A percentile compares a stretch with the other conserved stretches of the same genome.
These are phyloP conservation scores for Udeniomyces megalosporus DNA, from an alignment of 768 basidiomycete species.

Conservation along the genomic window DNA sequence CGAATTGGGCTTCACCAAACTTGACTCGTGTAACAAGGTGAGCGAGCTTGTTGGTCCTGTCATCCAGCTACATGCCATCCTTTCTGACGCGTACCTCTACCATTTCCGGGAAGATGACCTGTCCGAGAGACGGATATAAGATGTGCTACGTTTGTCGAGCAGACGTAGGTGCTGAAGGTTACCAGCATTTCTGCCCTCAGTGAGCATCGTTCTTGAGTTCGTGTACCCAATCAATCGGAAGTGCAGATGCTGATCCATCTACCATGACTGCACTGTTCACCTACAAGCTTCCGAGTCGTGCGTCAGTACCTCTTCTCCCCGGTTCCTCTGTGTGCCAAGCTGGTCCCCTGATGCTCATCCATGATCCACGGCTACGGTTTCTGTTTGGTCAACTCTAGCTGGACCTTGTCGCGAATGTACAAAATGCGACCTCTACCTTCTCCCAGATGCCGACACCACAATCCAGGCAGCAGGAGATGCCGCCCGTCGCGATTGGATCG, in stretches of 20 bases:
- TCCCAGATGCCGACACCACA: conserved; percentile 6
- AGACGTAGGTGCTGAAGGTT: conserved; percentile 8
- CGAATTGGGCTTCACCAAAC: conserved; percentile 13
- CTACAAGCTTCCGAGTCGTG: neutral
- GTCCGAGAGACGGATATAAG: conserved; percentile 15
- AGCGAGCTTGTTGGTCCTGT: neutral
- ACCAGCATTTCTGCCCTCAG: conserved; percentile 16
- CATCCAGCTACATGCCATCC: neutral
- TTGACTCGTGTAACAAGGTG: conserved; percentile 14
- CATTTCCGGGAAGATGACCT: conserved; percentile 2
- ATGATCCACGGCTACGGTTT: neutral
- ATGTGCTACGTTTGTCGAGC: conserved; percentile 17
- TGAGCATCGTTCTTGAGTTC: neutral
- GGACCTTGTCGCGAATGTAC: conserved; percentile 11
- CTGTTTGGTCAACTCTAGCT: neutral
- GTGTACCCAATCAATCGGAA: no score
- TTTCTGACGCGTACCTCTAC: neutral
- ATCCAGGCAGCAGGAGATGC: neutral
- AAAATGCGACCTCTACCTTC: conserved; percentile 11
- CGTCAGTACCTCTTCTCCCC: neutral
- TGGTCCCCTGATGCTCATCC: no score
- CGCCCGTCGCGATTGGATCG: neutral
- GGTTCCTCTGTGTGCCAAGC: neutral
- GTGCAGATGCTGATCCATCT: neutral
- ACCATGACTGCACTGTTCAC: neutral